Evolutionary conservation across 805 yeast genomes (phyloP).

Genomic region (Lipomyces starkeyi): DNA sequence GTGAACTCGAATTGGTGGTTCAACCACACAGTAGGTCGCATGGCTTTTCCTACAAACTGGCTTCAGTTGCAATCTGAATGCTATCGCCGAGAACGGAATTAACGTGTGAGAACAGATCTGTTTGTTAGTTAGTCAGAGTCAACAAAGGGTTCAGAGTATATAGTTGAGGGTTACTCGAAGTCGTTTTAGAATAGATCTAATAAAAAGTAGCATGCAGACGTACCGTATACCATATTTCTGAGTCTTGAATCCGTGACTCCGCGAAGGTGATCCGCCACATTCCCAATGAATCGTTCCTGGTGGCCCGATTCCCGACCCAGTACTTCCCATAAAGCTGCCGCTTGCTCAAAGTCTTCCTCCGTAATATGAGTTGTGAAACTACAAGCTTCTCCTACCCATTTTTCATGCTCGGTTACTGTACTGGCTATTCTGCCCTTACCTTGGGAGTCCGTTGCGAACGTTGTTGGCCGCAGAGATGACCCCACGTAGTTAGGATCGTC

Average conservation of each 20-base stretch:
- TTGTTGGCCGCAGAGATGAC: slow-evolving; percentile 58
- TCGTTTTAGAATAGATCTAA: too few relatives aligned
- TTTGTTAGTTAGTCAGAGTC: too few relatives aligned
- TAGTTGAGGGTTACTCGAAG: too few relatives aligned
- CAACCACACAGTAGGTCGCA: too few relatives aligned
- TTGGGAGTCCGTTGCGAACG: slow-evolving; percentile 43
- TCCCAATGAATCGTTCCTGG: slow-evolving; percentile 80
- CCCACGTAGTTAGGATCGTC: slow-evolving; percentile 70
- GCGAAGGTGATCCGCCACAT: slow-evolving; percentile 72
- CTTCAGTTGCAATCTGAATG: too few relatives aligned
- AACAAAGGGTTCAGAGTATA: too few relatives aligned
- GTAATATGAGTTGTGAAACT: slow-evolving; percentile 60
- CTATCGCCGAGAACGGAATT: too few relatives aligned
- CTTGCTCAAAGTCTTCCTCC: slow-evolving; percentile 76
- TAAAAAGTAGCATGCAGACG: too few relatives aligned
- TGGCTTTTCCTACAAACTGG: too few relatives aligned
- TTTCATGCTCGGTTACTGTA: slow-evolving; percentile 56
- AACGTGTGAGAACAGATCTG: too few relatives aligned
- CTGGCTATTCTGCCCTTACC: neutral
- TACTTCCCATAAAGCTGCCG: slow-evolving; percentile 76
- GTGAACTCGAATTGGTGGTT: too few relatives aligned
- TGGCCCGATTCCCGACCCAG: slow-evolving; percentile 64
- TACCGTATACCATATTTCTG: neutral
- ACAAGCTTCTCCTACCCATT: slow-evolving; percentile 79
- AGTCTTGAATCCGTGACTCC: neutral